Conservation (phyloP, 2,329 filamentous ascomycete genomes). For the Penicillium griseofulvum region DNA sequence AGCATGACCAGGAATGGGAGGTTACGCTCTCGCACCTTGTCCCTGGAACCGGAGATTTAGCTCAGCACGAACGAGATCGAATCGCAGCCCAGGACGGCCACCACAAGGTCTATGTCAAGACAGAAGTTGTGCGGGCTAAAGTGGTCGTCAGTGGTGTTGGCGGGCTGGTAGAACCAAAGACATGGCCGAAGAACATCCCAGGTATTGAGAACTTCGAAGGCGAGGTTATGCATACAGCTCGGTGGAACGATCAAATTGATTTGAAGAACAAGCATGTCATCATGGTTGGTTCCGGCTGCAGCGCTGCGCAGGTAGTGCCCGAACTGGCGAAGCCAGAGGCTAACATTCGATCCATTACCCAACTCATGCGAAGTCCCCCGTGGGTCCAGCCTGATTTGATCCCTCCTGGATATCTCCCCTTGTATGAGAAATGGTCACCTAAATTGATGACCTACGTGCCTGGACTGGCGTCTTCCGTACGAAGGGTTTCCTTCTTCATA, state of each 20-base stretch:
- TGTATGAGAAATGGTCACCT: slow-evolving; percentile 50
- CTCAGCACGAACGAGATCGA: slow-evolving; percentile 46
- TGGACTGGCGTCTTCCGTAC: slow-evolving; percentile 47
- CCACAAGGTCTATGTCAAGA: slow-evolving; percentile 49
- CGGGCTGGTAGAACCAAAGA: slow-evolving; percentile 55
- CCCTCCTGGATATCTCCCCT: slow-evolving; percentile 40
- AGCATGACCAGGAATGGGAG: slow-evolving; percentile 56
- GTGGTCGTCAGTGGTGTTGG: slow-evolving; percentile 57
- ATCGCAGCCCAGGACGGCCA: slow-evolving; percentile 46
- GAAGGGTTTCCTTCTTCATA: slow-evolving; percentile 47
- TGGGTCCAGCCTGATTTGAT: slow-evolving; percentile 51
- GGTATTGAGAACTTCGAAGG: slow-evolving; percentile 56
- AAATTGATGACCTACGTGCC: slow-evolving; percentile 51
- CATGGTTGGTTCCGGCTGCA: slow-evolving; percentile 59
- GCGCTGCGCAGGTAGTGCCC: slow-evolving; percentile 57
- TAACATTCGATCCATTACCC: slow-evolving; percentile 57
- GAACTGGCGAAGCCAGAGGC: slow-evolving; percentile 47
- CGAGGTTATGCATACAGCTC: slow-evolving; percentile 56
- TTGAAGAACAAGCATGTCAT: slow-evolving; percentile 56
- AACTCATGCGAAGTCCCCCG: slow-evolving; percentile 58
- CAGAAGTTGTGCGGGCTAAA: slow-evolving; percentile 54
- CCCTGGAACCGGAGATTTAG: slow-evolving; percentile 55
- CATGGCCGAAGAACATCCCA: slow-evolving; percentile 50
- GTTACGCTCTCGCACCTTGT: slow-evolving; percentile 52
- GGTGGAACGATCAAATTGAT: slow-evolving; percentile 55